Evolutionary conservation across 306 rosid genomes (phyloP).

Genomic region (Cicer yamashitae): DNA sequence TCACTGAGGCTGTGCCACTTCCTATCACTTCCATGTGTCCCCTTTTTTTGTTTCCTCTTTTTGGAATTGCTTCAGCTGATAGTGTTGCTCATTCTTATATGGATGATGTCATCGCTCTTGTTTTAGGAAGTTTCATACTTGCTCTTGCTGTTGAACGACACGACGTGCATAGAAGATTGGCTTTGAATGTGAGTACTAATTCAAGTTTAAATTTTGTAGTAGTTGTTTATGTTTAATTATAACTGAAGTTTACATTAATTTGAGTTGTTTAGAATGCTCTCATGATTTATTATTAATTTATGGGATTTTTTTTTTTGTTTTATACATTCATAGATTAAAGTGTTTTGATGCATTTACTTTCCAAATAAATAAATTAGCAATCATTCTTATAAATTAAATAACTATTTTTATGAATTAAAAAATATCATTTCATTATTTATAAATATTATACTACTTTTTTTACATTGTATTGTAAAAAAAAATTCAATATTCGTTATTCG

Average conservation of each 20-base stretch:
- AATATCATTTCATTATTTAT: no score
- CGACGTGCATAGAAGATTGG: conserved; percentile 79
- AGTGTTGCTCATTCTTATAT: conserved; percentile 77
- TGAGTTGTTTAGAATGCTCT: neutral
- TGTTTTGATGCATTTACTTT: no score
- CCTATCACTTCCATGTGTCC: conserved; percentile 91
- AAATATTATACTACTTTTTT: no score
- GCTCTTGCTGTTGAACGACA: conserved; percentile 94
- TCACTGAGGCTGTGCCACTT: conserved; percentile 86
- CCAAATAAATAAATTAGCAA: no score
- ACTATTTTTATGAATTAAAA: no score
- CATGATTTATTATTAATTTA: neutral
- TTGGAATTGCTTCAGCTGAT: conserved; percentile 74
- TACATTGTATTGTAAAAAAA: no score
- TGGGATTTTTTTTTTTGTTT: neutral
- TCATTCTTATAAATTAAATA: no score
- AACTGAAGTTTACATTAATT: neutral
- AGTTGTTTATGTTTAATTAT: neutral
- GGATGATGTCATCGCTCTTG: conserved; percentile 82
- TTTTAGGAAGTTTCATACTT: conserved; percentile 83
- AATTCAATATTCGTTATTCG: no score
- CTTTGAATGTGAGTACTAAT: conserved; percentile 69
- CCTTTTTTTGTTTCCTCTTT: conserved; percentile 75
- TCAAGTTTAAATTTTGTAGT: neutral
- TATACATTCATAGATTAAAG: no score